Base-by-base conservation (phyloP, 1,139 yeast genomes). In the Yamadazyma epiphylla region DNA sequence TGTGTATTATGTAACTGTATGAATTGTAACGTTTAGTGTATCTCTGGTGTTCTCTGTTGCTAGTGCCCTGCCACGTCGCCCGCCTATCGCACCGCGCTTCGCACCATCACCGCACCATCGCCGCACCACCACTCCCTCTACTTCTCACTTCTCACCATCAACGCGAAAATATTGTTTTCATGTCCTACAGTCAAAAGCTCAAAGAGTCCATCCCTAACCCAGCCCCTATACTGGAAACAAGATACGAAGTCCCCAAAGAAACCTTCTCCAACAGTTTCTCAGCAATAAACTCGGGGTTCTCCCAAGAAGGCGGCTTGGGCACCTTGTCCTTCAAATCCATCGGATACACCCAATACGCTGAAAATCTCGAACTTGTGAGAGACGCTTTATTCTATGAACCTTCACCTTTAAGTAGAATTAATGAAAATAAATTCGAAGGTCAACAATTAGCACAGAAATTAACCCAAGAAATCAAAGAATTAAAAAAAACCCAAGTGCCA, bases 241-340 rank as follows among this genome's bases (percentile, higher is more conserved):
- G 25, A 13, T 64, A 64, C 38, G 61, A 58, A 24, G 50, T 53
- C 12, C 54, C 69, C 4, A 48, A 51, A 14, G 67, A 63, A 14
- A 46, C 61, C 1, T 52, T 64, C 26, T 45, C 50, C 25, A 58
- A 63, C 29, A 60, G 54, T 29, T 70, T 69, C 9, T 64, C 70
- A 2, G 63, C 72, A 0, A 58, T 68, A 1, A 51, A 64, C 27
- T 64, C 63, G 33, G 74, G 74, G 2, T 49, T 62, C n/a, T 64
- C 73, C 0, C 52, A 51, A 11, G 70, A 67, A 41, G 70, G 69
- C 8, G 74, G 74, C n/a, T 50, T 68, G 20, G 57, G 55, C 25
- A 62, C 71, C 4, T 51, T 68, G 32, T 65, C 74, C 1, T 65
- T 63, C 44, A 68, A 68, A 39, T 60, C 73, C 1, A 52, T 66